Conservation (phyloP, 768 basidiomycete species). For the Udeniomyces megalosporus region DNA sequence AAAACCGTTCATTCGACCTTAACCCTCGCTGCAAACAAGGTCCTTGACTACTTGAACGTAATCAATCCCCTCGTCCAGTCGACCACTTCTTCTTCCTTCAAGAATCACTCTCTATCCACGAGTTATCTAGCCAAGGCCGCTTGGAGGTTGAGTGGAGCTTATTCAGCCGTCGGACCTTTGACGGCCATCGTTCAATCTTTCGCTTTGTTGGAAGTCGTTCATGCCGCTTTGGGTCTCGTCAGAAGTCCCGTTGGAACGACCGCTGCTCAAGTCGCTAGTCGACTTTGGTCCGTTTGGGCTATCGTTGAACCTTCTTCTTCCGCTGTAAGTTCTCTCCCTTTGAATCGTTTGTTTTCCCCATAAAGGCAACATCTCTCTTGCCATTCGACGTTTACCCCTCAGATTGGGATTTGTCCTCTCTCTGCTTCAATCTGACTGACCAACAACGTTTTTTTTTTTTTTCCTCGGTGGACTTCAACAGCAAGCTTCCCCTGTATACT, state of each 20-base stretch:
- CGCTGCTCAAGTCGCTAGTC: constrained; percentile 57
- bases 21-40: constrained; percentile 3
- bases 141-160: constrained; percentile 41
- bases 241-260: constrained; percentile 60
- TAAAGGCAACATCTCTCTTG: too few species aligned
- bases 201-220: constrained; percentile 68
- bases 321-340: constrained; percentile 34
- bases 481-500: constrained; percentile 56
- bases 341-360: neutral
- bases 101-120: constrained; percentile 18
- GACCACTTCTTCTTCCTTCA: constrained; percentile 19
- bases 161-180: constrained; percentile 42
- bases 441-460: constrained; percentile 4
- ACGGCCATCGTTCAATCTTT: constrained; percentile 66
- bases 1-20: constrained; percentile 30
- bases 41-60: constrained; percentile 5
- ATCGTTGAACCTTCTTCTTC: constrained; percentile 46
- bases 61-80: constrained; percentile 6
- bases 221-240: constrained; percentile 64
- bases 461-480: neutral
- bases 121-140: constrained; percentile 2
- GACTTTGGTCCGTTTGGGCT: constrained; percentile 74
- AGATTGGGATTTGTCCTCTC: too few species aligned
- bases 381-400: too few species aligned
- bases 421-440: too few species aligned